phyloP scores from a whole-genome alignment of 1,284 basidiomycete genomes.

The Mycosarcoma mackinlayi region DNA sequence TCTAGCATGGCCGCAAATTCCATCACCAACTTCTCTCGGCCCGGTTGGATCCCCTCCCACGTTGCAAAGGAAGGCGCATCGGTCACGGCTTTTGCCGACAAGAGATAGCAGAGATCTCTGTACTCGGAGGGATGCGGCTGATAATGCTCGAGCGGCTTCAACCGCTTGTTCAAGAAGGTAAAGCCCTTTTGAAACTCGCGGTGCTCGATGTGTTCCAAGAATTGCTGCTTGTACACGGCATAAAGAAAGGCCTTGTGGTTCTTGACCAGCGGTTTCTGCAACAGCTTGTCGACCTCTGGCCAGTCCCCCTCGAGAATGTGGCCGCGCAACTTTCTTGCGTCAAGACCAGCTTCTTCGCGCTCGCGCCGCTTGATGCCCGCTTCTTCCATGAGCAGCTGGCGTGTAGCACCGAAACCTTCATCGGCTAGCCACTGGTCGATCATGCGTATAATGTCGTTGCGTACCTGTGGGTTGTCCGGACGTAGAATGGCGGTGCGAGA shows the following conservation, averaged over 20 bases:
- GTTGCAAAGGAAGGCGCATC: conserved; percentile 71
- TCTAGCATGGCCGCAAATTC: conserved; percentile 62
- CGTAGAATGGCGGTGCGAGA: conserved; percentile 58
- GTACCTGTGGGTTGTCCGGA: conserved; percentile 53
- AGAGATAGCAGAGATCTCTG: conserved; percentile 71
- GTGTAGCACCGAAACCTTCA: conserved; percentile 67
- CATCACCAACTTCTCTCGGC: conserved; percentile 69
- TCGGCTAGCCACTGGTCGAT: conserved; percentile 70
- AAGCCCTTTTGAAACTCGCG: conserved; percentile 70
- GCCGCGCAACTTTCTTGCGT: conserved; percentile 69
- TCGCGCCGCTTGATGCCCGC: conserved; percentile 64
- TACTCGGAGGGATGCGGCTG: conserved; percentile 71
- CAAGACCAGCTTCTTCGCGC: conserved; percentile 62
- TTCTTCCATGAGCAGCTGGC: conserved; percentile 69
- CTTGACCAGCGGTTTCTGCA: conserved; percentile 68
- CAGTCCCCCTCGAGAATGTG: conserved; percentile 71
- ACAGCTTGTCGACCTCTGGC: conserved; percentile 69
- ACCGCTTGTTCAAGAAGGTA: conserved; percentile 71
- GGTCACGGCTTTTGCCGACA: conserved; percentile 69
- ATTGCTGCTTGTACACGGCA: conserved; percentile 69
- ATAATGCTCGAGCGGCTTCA: conserved; percentile 72
- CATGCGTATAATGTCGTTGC: conserved; percentile 63
- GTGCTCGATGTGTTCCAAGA: conserved; percentile 71
- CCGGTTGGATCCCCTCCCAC: conserved; percentile 71
- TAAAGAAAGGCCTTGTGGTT: conserved; percentile 71